These are phyloP conservation scores for Extremus antarcticus DNA, from an alignment of 495 filamentous ascomycete genomes.

Conservation along the genomic window DNA sequence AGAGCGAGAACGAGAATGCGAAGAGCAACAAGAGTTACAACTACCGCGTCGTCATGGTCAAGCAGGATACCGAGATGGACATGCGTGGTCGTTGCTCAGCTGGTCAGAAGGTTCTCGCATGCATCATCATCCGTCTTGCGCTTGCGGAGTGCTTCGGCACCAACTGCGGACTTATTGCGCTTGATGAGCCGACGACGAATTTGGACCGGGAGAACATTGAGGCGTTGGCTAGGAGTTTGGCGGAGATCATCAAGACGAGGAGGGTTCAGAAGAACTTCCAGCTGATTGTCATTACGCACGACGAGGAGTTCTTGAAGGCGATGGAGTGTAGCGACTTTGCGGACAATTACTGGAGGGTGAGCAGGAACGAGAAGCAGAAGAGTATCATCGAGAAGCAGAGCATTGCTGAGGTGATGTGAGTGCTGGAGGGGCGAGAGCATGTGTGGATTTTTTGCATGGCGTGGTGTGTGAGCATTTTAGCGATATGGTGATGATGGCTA, in stretches of 20 bases:
- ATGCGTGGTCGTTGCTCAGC: constrained; percentile 97
- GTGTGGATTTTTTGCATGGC: background rate
- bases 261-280: constrained; percentile 87
- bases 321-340: constrained; percentile 95
- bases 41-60: constrained; percentile 97
- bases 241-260: constrained; percentile 78
- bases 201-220: constrained; percentile 90
- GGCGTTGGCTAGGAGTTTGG: constrained; percentile 70
- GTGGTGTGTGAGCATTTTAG: background rate
- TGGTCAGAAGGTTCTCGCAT: constrained; percentile 89
- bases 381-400: constrained; percentile 69
- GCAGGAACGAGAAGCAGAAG: constrained; percentile 73
- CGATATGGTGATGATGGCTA: background rate
- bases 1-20: constrained; percentile 68
- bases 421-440: background rate
- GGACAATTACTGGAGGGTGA: constrained; percentile 82
- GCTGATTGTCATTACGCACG: constrained; percentile 96
- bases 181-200: constrained; percentile 97
- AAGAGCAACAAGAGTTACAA: constrained; percentile 82
- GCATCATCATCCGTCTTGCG: constrained; percentile 95
- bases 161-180: constrained; percentile 91
- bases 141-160: constrained; percentile 94
- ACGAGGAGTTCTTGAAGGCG: constrained; percentile 85
- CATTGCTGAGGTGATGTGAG: constrained; percentile 41
- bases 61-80: constrained; percentile 95